Percentiles rank a stretch among this genome's conserved stretches.
These are phyloP conservation scores for Uromyces viciae-fabae DNA, from an alignment of 1,284 basidiomycete genomes.

Conservation along the genomic window DNA sequence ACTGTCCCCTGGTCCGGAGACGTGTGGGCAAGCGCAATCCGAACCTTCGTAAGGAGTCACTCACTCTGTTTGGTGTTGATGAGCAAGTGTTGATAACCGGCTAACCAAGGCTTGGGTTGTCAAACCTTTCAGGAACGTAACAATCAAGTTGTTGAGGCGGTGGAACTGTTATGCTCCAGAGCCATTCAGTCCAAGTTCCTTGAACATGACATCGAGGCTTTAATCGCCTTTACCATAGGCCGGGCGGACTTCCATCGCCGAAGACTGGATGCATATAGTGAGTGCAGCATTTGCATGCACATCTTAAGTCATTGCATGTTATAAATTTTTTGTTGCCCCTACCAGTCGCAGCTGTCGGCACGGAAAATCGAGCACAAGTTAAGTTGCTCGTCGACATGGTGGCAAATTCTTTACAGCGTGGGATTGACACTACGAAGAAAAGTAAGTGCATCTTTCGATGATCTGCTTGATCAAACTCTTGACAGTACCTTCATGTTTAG, in stretches of 20 bases:
- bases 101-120: not conserved
- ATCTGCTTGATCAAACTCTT: not conserved
- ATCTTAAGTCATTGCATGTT: not conserved
- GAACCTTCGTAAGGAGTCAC: slow-evolving; percentile 25
- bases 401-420: slow-evolving; percentile 24
- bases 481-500: not conserved
- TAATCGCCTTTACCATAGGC: slow-evolving; percentile 39
- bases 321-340: not conserved
- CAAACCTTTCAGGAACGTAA: slow-evolving; percentile 22
- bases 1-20: slow-evolving; percentile 39
- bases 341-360: slow-evolving; percentile 35
- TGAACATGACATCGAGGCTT: slow-evolving; percentile 28
- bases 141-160: slow-evolving; percentile 34
- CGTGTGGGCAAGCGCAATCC: slow-evolving; percentile 31
- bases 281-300: not conserved
- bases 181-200: slow-evolving; percentile 37
- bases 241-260: slow-evolving; percentile 43
- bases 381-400: slow-evolving; percentile 8
- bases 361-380: slow-evolving; percentile 32
- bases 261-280: slow-evolving; percentile 42
- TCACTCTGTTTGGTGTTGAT: not conserved
- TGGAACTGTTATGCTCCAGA: slow-evolving; percentile 28
- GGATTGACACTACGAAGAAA: slow-evolving; percentile 40
- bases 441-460: not conserved
- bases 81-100: too few relatives aligned